phyloP scores from a whole-genome alignment of 2,329 filamentous ascomycete genomes.

The Pseudocercospora vitis region DNA sequence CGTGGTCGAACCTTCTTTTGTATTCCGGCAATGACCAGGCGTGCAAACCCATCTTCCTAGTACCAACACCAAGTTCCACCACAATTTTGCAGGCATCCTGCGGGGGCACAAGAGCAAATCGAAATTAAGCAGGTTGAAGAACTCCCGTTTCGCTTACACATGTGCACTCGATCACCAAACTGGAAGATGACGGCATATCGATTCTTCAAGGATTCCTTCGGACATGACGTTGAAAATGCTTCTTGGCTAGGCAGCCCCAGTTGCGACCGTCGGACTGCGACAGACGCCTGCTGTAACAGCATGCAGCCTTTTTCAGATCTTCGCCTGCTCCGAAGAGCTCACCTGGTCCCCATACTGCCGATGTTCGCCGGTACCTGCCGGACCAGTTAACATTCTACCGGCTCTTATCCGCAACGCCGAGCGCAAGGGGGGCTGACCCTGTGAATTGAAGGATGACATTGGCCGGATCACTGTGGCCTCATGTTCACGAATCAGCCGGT shows the following conservation, averaged over 20 bases:
- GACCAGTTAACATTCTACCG: not conserved
- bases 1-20: conserved; percentile 7
- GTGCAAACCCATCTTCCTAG: not conserved
- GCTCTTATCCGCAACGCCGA: not conserved
- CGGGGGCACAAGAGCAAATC: not conserved
- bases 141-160: not conserved
- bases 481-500: not conserved
- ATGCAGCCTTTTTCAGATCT: not conserved
- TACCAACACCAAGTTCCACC: not conserved
- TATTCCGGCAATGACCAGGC: conserved; percentile 3
- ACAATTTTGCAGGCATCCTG: not conserved
- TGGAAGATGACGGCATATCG: not conserved
- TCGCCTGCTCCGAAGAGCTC: not conserved
- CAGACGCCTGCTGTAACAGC: not conserved
- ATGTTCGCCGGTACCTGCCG: not conserved
- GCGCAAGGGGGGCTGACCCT: not conserved
- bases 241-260: not conserved
- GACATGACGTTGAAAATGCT: not conserved
- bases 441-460: not conserved
- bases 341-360: conserved; percentile 3
- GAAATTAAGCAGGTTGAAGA: not conserved
- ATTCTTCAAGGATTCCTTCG: not conserved
- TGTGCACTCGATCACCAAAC: too few species aligned
- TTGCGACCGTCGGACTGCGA: not conserved
- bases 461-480: not conserved